phyloP scores from a whole-genome alignment of 106 monocot genomes.

The Phalaenopsis aphrodite region DNA sequence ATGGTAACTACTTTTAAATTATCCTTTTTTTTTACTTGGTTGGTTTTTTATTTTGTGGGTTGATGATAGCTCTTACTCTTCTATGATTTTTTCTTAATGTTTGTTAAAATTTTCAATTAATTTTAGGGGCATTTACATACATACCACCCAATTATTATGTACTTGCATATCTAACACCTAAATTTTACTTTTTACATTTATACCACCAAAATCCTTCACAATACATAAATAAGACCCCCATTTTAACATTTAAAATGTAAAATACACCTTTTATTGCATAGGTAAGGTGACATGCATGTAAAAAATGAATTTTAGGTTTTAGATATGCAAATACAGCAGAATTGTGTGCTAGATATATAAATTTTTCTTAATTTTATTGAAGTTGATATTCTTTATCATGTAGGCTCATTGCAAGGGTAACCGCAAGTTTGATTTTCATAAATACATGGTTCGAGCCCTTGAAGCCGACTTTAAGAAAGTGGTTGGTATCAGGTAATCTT shows the following conservation, averaged over 20 bases:
- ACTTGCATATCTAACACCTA: too few relatives aligned
- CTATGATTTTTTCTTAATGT: neutral
- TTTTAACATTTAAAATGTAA: too few relatives aligned
- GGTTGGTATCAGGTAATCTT: slow-evolving; percentile 51
- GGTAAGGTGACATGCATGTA: too few relatives aligned
- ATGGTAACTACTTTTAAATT: slow-evolving; percentile 34
- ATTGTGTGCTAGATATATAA: neutral
- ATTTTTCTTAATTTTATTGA: neutral
- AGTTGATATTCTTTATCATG: neutral
- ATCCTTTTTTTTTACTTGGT: neutral
- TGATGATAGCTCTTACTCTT: neutral
- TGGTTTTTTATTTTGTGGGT: neutral
- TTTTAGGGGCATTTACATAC: too few relatives aligned
- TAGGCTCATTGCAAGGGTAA: slow-evolving; percentile 46
- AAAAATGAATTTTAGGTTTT: too few relatives aligned
- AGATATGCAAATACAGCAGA: neutral
- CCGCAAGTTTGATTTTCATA: slow-evolving; percentile 60
- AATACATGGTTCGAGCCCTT: slow-evolving; percentile 53
- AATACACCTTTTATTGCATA: too few relatives aligned
- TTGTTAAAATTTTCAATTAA: too few relatives aligned
- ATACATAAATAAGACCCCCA: too few relatives aligned
- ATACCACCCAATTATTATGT: too few relatives aligned
- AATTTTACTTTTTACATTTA: too few relatives aligned
- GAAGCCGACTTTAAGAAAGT: slow-evolving; percentile 73
- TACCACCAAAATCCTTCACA: too few relatives aligned